Evolutionary conservation across 2,329 filamentous ascomycete genomes (phyloP).

Genomic region (Tolypocladium paradoxum): DNA sequence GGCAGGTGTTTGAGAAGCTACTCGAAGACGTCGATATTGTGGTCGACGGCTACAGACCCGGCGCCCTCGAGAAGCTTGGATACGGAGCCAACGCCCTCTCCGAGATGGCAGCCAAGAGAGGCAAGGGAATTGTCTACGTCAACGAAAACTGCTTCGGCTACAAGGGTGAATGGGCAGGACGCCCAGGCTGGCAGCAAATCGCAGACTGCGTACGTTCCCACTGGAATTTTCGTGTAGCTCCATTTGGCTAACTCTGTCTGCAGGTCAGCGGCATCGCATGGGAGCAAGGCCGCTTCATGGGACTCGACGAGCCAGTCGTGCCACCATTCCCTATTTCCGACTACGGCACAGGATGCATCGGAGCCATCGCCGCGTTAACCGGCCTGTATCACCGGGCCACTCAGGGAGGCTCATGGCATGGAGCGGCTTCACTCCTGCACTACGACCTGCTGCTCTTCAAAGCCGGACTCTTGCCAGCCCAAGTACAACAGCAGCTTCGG

Average conservation of each 20-base stretch:
- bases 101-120: slow-evolving; percentile 39
- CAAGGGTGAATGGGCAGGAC: slow-evolving; percentile 44
- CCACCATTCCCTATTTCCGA: slow-evolving; percentile 54
- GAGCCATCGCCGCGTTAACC: slow-evolving; percentile 53
- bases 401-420: slow-evolving; percentile 54
- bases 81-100: slow-evolving; percentile 48
- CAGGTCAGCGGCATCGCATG: slow-evolving; percentile 46
- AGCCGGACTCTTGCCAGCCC: slow-evolving; percentile 43
- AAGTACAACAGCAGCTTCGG: slow-evolving; percentile 41
- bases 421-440: slow-evolving; percentile 53
- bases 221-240: not conserved
- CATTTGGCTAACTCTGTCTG: not conserved
- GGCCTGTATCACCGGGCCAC: slow-evolving; percentile 54
- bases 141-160: slow-evolving; percentile 64
- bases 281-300: slow-evolving; percentile 54
- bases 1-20: slow-evolving; percentile 45
- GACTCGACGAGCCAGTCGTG: slow-evolving; percentile 50
- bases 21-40: slow-evolving; percentile 54
- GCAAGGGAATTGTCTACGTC: slow-evolving; percentile 56
- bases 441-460: slow-evolving; percentile 58
- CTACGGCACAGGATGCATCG: slow-evolving; percentile 64
- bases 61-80: slow-evolving; percentile 51
- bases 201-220: slow-evolving; percentile 43
- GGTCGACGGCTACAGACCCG: slow-evolving; percentile 58
- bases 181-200: slow-evolving; percentile 64